Evolutionary conservation across 129 eudicot species (phyloP), one percentile per base, ranked within the genome.

Genomic region (Scalesia atractyloides): DNA sequence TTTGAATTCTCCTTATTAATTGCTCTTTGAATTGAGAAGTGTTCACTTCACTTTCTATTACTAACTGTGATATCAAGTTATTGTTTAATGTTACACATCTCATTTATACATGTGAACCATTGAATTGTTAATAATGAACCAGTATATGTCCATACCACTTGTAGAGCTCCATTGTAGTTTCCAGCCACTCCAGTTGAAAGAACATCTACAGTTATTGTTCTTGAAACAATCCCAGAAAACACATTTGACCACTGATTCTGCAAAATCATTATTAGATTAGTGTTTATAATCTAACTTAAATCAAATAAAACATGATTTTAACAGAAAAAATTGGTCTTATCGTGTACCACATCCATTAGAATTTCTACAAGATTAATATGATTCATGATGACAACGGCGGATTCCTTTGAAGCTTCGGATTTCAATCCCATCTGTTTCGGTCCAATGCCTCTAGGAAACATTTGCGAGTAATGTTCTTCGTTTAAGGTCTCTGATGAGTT

Each of bases 141-240:
- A 34, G 19, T 30, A 26, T 4, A 18, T 13, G 24, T 63, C 22
- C 50, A 10, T 90, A 93, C 98, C 96, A 93, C 98, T 93, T 93
- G 98, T 17, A 93, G 69, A 59, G 98, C 98, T 64, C 98, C 98
- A 78, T 93, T 90, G 76, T 85, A 90, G 71, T 67, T 83, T 56
- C 88, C 96, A 10, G 77, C 82, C 20, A 82, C 81, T 16, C 96
- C 96, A 8, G 85, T 73, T 62, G 94, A 87, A 66, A 90, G 67
- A n/a, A 90, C 85, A 44, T 90, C 96, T 33, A 85, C 68, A 11
- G 82, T 83, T 52, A 80, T 64, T 37, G 91, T 89, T 63, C 90
- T 85, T 60, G 91, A 85, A 54, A 90, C 89, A 63, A 90, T 85
- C 41, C 85, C 74, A 4, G 94, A 76, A 73, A 90, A 90, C 70